phyloP scores from a whole-genome alignment of 2,329 filamentous ascomycete species.

The Sarocladium brachiariae region DNA sequence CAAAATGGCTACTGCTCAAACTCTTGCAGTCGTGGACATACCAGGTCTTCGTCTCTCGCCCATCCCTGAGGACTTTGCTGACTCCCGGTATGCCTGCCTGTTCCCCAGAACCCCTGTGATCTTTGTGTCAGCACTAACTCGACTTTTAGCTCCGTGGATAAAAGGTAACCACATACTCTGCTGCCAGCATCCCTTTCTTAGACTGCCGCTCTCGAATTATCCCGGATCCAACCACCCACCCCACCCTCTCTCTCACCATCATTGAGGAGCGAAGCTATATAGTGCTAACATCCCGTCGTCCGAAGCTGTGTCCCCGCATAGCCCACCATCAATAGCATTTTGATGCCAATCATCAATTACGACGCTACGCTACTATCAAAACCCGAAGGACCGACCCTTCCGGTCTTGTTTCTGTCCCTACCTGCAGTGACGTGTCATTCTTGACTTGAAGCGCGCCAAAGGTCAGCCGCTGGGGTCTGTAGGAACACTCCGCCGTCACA shows the following conservation, averaged over 20 bases:
- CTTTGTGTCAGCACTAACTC: no score
- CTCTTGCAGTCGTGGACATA: no score
- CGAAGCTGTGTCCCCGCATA: constrained; percentile 11
- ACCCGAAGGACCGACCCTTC: not conserved
- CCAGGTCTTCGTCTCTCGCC: no score
- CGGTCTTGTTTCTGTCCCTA: not conserved
- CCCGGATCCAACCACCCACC: no score
- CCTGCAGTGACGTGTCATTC: not conserved
- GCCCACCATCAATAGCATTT: not conserved
- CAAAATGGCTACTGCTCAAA: no score
- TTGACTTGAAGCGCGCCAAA: not conserved
- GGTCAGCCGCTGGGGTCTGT: not conserved
- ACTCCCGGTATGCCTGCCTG: no score
- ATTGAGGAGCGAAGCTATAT: not conserved
- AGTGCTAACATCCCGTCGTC: constrained; percentile 16
- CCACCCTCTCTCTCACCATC: not conserved
- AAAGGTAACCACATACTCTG: no score
- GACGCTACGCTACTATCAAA: not conserved
- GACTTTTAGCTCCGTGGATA: no score
- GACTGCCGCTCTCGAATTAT: no score
- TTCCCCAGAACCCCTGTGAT: no score
- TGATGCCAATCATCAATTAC: not conserved
- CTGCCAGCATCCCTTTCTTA: no score
- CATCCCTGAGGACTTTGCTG: no score
- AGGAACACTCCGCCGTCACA: not conserved